These are phyloP conservation scores for Cylindrotheca fusiformis DNA, from an alignment of 108 stramenopile genomes.

Conservation along the genomic window DNA sequence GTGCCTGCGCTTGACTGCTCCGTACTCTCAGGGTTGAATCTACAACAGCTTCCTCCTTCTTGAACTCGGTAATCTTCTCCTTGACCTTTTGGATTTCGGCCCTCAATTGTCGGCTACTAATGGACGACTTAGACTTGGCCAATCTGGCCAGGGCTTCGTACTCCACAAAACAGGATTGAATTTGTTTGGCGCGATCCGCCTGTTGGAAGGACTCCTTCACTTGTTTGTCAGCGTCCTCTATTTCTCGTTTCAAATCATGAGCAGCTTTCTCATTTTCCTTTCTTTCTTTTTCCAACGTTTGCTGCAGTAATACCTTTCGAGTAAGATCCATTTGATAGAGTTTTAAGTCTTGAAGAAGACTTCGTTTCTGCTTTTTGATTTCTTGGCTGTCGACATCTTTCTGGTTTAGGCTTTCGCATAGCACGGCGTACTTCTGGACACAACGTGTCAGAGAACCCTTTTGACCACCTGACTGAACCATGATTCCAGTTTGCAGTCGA, in stretches of 20 bases:
- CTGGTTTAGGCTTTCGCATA: neutral
- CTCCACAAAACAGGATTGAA: constrained; percentile 21
- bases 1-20: constrained; percentile 35
- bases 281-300: constrained; percentile 21
- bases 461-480: constrained; percentile 33
- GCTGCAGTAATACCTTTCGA: constrained; percentile 26
- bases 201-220: constrained; percentile 4
- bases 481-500: constrained; percentile 30
- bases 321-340: constrained; percentile 34
- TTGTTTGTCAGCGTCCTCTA: constrained; percentile 9
- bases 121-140: constrained; percentile 18
- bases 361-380: constrained; percentile 29
- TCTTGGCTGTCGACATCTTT: constrained; percentile 11
- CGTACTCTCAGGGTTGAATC: constrained; percentile 21
- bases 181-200: constrained; percentile 17
- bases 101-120: constrained; percentile 14
- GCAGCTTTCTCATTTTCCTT: constrained; percentile 9
- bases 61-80: constrained; percentile 11
- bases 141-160: constrained; percentile 44
- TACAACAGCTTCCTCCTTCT: constrained; percentile 4
- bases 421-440: constrained; percentile 32
- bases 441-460: constrained; percentile 41
- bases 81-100: constrained; percentile 11
- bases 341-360: constrained; percentile 32
- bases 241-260: constrained; percentile 9